These are phyloP conservation scores for Fonsecaea multimorphosa DNA, from an alignment of 2,329 filamentous ascomycete genomes.

Conservation along the genomic window DNA sequence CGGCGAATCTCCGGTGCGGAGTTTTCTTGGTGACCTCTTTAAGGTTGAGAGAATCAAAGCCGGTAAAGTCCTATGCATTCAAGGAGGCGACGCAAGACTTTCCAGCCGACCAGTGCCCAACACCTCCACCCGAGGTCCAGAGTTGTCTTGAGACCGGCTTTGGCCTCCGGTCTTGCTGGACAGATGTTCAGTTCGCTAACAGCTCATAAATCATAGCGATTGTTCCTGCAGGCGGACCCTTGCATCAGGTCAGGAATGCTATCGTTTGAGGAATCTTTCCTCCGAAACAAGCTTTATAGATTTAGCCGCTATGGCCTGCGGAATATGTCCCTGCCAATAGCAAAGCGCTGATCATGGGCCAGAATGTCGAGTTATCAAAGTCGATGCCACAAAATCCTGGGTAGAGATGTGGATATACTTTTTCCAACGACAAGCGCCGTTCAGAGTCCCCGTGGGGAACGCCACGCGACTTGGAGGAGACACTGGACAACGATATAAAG, in stretches of 20 bases:
- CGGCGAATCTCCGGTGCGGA: background rate
- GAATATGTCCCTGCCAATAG: background rate
- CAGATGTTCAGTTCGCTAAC: background rate
- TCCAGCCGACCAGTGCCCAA: background rate
- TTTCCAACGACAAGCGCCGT: background rate
- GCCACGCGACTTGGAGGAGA: background rate
- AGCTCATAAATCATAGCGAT: background rate
- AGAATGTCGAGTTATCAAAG: background rate
- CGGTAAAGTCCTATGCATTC: background rate
- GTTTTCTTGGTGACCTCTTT: background rate
- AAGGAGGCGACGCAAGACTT: background rate
- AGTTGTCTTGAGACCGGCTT: background rate
- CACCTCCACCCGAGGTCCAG: background rate
- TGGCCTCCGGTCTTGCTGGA: background rate
- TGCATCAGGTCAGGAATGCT: background rate
- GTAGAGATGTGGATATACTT: conserved; percentile 1
- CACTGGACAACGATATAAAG: background rate
- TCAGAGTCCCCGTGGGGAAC: conserved; percentile 3
- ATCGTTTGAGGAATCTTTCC: background rate
- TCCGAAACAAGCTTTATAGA: background rate
- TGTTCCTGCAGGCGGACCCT: background rate
- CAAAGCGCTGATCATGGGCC: background rate
- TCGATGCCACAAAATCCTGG: background rate
- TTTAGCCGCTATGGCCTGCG: background rate
- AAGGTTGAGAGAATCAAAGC: background rate